phyloP scores from a whole-genome alignment of 2,329 filamentous ascomycete species.

The Cryphonectria japonica region DNA sequence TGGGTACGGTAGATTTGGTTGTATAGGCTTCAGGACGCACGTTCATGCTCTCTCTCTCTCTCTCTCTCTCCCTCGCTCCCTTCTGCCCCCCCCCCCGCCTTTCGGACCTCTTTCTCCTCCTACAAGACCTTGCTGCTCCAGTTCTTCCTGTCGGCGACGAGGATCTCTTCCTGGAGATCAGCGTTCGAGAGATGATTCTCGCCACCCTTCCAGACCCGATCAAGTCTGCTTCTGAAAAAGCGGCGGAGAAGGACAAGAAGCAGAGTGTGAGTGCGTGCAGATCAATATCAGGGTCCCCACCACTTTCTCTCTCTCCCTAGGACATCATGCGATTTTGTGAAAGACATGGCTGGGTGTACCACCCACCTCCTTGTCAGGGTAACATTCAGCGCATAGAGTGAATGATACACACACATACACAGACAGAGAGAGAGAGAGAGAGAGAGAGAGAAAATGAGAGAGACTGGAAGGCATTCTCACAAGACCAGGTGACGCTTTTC shows the following conservation, averaged over 20 bases:
- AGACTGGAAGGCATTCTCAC: not conserved
- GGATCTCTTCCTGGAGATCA: no score
- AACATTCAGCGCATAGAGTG: slow-evolving; percentile 9
- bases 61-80: not conserved
- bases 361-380: not conserved
- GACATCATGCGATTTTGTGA: not conserved
- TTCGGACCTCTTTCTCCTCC: no score
- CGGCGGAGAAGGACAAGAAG: not conserved
- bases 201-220: slow-evolving; percentile 3
- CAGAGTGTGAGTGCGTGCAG: not conserved
- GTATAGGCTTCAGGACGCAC: not conserved
- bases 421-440: no score
- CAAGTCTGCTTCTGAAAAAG: not conserved
- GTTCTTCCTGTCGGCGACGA: not conserved
- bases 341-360: not conserved
- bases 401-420: not conserved
- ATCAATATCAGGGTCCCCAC: not conserved
- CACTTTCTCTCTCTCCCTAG: no score
- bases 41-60: not conserved
- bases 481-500: slow-evolving; percentile 19
- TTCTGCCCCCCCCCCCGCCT: no score
- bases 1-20: not conserved
- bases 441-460: not conserved
- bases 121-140: not conserved
- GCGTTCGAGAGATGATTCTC: slow-evolving; percentile 3